Conservation (phyloP, 108 stramenopile genomes). For the Cyclotella sp. region DNA sequence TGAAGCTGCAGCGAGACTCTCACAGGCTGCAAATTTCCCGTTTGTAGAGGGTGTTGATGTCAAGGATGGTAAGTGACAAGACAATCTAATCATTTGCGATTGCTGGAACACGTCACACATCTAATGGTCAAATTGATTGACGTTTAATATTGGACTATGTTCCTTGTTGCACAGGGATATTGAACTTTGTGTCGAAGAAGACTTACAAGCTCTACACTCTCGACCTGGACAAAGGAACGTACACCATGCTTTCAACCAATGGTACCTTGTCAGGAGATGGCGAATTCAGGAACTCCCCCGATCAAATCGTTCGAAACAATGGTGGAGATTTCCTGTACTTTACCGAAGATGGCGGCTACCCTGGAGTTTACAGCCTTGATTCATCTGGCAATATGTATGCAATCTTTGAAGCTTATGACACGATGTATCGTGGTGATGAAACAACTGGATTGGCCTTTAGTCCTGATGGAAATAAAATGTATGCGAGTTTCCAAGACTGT, state of each 20-base stretch:
- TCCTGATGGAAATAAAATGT: conserved; percentile 60
- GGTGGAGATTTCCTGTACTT: conserved; percentile 59
- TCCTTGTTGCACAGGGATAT: conserved; percentile 7
- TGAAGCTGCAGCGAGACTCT: conserved; percentile 31
- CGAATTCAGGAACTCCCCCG: conserved; percentile 53
- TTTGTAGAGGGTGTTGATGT: conserved; percentile 61
- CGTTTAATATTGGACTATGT: too few species aligned
- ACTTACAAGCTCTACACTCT: conserved; percentile 42
- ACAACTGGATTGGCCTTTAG: conserved; percentile 81
- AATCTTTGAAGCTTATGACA: conserved; percentile 51
- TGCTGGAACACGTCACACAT: too few species aligned
- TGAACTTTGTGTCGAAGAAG: conserved; percentile 64
- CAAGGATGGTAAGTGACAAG: conserved; percentile 25
- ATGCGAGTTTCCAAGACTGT: conserved; percentile 46
- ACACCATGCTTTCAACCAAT: conserved; percentile 26
- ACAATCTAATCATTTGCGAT: neutral
- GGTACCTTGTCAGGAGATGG: conserved; percentile 32
- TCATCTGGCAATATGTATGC: conserved; percentile 28
- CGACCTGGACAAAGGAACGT: conserved; percentile 44
- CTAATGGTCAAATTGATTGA: too few species aligned
- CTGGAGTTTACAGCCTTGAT: conserved; percentile 55
- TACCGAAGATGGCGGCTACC: conserved; percentile 70
- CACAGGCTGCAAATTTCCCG: conserved; percentile 42
- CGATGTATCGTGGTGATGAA: conserved; percentile 47
- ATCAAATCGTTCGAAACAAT: conserved; percentile 60